These are phyloP conservation scores for Kwoniella pini DNA, from an alignment of 768 basidiomycete genomes.

Conservation along the genomic window DNA sequence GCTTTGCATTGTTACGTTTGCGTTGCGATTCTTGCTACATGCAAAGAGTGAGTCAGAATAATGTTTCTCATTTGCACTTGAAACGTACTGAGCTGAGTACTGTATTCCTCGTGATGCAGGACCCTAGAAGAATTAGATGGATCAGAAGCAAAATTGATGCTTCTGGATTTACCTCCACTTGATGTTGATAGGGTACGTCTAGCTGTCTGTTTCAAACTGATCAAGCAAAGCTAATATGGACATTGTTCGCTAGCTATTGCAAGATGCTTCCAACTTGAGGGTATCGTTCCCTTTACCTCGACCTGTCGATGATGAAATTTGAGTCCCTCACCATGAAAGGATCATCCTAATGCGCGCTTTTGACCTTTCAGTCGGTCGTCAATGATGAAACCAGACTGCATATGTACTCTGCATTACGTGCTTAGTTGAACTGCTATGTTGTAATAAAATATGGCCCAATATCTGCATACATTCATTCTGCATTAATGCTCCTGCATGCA, in stretches of 20 bases:
- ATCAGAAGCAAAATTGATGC: constrained; percentile 47
- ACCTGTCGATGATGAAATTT: not conserved
- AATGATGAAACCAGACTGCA: too few relatives aligned
- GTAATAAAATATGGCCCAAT: too few relatives aligned
- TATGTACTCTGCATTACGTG: too few relatives aligned
- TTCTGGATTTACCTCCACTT: constrained; percentile 46
- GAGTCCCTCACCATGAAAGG: too few relatives aligned
- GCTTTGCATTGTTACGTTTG: constrained; percentile 50
- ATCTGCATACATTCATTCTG: too few relatives aligned
- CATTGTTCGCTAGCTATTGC: not conserved
- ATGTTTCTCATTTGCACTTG: not conserved
- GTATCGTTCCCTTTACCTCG: constrained; percentile 1
- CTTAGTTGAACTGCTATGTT: too few relatives aligned
- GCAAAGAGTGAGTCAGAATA: constrained; percentile 39
- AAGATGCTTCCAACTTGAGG: not conserved
- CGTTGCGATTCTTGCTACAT: constrained; percentile 44
- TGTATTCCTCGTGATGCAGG: constrained; percentile 12
- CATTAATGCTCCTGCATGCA: too few relatives aligned
- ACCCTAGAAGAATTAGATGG: constrained; percentile 49
- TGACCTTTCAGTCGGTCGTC: too few relatives aligned
- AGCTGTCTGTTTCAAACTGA: not conserved
- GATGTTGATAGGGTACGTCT: constrained; percentile 47
- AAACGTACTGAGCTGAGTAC: constrained; percentile 1
- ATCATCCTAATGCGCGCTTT: too few relatives aligned
- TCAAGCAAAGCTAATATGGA: too few relatives aligned